These are phyloP conservation scores for Apiospora sp. DNA, from an alignment of 2,329 filamentous ascomycete species.

Conservation along the genomic window DNA sequence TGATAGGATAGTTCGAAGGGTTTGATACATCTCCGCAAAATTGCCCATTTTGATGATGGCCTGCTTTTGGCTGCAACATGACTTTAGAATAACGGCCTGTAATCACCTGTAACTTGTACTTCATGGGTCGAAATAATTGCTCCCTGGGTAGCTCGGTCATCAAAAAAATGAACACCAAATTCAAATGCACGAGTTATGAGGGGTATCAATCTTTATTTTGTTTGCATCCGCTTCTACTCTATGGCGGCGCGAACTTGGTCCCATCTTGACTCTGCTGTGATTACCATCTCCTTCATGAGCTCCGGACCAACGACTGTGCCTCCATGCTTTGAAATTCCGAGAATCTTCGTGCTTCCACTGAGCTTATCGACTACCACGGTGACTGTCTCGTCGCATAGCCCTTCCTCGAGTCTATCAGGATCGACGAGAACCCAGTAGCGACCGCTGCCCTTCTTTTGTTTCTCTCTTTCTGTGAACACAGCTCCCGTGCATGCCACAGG, in stretches of 20 bases:
- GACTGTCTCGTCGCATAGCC: conserved; percentile 81
- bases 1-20: conserved; percentile 88
- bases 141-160: not conserved
- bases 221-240: conserved; percentile 40
- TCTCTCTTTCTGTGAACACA: conserved; percentile 75
- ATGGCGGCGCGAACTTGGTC: conserved; percentile 58
- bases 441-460: conserved; percentile 51
- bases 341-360: conserved; percentile 62
- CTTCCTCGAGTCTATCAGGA: conserved; percentile 90
- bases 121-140: not conserved
- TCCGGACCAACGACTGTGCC: conserved; percentile 74
- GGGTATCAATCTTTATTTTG: conserved; percentile 22
- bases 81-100: not conserved
- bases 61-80: not conserved
- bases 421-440: conserved; percentile 83
- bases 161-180: not conserved
- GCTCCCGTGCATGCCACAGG: conserved; percentile 81
- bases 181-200: not conserved
- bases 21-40: conserved; percentile 70
- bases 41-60: not conserved
- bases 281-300: conserved; percentile 66
- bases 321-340: conserved; percentile 84
- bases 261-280: conserved; percentile 70
- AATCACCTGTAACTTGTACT: not conserved
- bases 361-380: conserved; percentile 78